Conservation (phyloP, 2,329 filamentous ascomycete genomes). For the Beauveria sp. region DNA sequence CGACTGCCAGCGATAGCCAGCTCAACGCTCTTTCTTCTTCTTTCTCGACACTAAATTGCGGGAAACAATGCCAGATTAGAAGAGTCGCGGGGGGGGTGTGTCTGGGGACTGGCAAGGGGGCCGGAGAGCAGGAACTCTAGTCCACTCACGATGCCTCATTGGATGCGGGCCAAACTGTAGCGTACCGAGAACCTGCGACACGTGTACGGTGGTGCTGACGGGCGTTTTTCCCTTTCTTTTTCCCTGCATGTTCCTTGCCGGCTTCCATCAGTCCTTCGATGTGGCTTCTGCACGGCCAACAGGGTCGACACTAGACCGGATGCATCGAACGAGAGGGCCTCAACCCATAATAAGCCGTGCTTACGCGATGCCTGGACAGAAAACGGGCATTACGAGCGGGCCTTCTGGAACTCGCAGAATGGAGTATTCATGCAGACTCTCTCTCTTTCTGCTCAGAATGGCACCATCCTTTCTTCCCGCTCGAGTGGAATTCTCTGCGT, state of each 20-base stretch:
- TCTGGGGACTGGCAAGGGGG: neutral
- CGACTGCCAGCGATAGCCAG: neutral
- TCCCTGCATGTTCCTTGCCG: neutral
- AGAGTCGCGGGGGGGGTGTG: neutral
- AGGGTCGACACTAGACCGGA: neutral
- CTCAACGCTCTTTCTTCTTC: neutral
- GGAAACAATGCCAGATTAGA: conserved; percentile 9
- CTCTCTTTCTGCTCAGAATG: neutral
- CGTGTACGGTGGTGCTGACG: neutral
- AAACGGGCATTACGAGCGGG: neutral
- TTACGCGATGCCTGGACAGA: neutral
- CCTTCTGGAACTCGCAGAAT: conserved; percentile 7
- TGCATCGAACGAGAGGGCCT: neutral
- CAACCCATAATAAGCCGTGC: neutral
- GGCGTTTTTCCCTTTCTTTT: neutral
- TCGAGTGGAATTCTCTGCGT: neutral
- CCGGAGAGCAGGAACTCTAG: neutral
- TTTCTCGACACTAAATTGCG: conserved; percentile 3
- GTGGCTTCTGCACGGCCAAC: neutral
- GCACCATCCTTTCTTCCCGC: neutral
- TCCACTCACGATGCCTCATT: neutral
- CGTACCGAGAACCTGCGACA: neutral
- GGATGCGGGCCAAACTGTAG: neutral
- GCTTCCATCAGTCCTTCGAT: neutral
- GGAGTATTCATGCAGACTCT: neutral